A percentile compares a stretch with the other conserved stretches of the same genome.
Conservation (phyloP, 2,329 filamentous ascomycete species). For the Neofusicoccum umdonicola region DNA sequence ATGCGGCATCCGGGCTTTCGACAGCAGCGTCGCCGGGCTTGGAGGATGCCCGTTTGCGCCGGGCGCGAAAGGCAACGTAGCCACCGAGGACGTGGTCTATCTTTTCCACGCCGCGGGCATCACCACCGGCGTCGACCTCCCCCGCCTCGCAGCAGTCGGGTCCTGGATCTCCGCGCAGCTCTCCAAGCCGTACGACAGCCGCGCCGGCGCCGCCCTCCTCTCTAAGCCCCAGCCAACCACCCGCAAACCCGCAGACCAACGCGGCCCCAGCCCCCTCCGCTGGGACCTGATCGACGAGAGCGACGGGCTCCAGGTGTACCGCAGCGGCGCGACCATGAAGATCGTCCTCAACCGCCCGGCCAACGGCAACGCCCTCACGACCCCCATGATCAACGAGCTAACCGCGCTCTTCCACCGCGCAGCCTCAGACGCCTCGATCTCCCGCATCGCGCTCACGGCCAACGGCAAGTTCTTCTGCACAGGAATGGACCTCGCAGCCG, state of each 20-base stretch:
- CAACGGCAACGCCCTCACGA: constrained; percentile 43
- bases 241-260: neutral
- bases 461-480: constrained; percentile 43
- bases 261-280: no score
- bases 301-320: constrained; percentile 28
- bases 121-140: constrained; percentile 26
- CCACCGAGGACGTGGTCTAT: constrained; percentile 30
- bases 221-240: neutral
- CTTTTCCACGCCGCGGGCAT: constrained; percentile 25
- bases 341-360: constrained; percentile 35
- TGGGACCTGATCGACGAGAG: constrained; percentile 25
- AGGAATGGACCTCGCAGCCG: constrained; percentile 39
- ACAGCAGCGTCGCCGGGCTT: constrained; percentile 28
- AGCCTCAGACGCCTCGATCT: constrained; percentile 27
- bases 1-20: constrained; percentile 27
- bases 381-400: constrained; percentile 35
- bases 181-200: constrained; percentile 23
- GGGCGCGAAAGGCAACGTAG: constrained; percentile 29
- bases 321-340: constrained; percentile 31
- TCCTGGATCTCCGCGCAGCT: constrained; percentile 27
- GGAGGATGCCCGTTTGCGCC: constrained; percentile 30
- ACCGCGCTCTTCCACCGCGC: constrained; percentile 28
- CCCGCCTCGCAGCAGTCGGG: constrained; percentile 22
- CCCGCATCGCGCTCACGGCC: constrained; percentile 38
- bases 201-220: constrained; percentile 21